Base-by-base conservation (phyloP, 2,329 filamentous ascomycete species). In the Colletotrichum sp. region DNA sequence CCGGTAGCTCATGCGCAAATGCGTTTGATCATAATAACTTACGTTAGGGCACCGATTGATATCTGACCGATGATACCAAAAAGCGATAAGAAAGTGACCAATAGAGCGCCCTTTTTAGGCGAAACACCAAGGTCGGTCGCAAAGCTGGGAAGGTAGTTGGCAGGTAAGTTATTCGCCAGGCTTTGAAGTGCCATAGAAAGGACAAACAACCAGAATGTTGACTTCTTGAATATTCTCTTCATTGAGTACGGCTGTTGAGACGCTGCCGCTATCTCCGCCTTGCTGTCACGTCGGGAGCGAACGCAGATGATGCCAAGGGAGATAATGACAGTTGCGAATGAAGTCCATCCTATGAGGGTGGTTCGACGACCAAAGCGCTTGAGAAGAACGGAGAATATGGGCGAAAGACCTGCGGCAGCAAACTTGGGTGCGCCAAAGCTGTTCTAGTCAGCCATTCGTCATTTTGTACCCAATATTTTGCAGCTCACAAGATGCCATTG, bases 401-500 rank as follows among this genome's bases (percentile, higher is more conserved):
- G 69, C 7, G 69, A 72, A 16, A 72, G 69, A 13, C 69, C 52
- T 6, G 62, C 34, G 4, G 69, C 69, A 5, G 62, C 69, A 16
- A 68, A n/a, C 14, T 72, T 72, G 1, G 69, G 62, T 3, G 69
- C 69, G 7, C 69, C 69, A 6, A 72, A 72, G 36, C 69, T 72
- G 4, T 3, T 1, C 5, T 8, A 3, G 18, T 32, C n/a, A 8
- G 48, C 7, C n/a, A 30, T 28, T 61, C 2, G 3, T 21, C 7
- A 13, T 10, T 7, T 8, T 4, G 9, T n/a, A 1, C 2, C n/a
- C 4, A 18, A 5, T 13, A 4, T 4, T 12, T 1, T 0, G 10
- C 6, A 9, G 9, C 69, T 34, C 12, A 72, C 69, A 72, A 68
- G 28, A 88, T 81, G 1, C 85, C 85, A 32, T 84, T 85, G 3